A percentile compares a stretch with the other conserved stretches of the same genome.
Conservation (phyloP, 805 yeast species). For the Wickerhamomyces rabaulensis region DNA sequence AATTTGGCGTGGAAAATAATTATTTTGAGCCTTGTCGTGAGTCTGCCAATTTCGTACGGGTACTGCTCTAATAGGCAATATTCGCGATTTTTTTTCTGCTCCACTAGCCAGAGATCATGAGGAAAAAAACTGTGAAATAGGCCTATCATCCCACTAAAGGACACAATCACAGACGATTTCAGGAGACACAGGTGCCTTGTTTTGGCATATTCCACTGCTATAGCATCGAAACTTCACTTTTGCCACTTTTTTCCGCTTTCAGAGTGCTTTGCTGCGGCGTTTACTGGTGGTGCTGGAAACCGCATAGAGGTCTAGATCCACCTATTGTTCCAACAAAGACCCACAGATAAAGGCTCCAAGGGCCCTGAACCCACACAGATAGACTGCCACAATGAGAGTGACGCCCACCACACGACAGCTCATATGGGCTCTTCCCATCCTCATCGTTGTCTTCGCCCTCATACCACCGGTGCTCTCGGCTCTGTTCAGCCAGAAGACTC, state of each 20-base stretch:
- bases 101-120: not conserved
- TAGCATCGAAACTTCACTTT: not conserved
- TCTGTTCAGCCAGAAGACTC: not conserved
- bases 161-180: not conserved
- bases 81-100: not conserved
- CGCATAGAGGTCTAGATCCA: not conserved
- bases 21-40: not conserved
- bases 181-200: not conserved
- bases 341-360: not conserved
- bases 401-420: not conserved
- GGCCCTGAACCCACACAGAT: not conserved
- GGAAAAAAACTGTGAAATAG: not conserved
- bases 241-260: not conserved
- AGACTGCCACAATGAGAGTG: not conserved
- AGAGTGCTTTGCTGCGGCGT: not conserved
- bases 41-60: not conserved
- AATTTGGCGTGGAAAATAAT: too few relatives aligned
- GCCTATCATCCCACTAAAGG: not conserved
- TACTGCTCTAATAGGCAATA: not conserved
- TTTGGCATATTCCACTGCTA: not conserved
- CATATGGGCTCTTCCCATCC: slow-evolving; percentile 1
- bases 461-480: slow-evolving; percentile 5
- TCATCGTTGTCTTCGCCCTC: slow-evolving; percentile 4
- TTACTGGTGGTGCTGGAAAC: not conserved
- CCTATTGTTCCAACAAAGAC: not conserved